Conservation (phyloP, 164 flowering plant genomes). For the Stephania yunnanensis region DNA sequence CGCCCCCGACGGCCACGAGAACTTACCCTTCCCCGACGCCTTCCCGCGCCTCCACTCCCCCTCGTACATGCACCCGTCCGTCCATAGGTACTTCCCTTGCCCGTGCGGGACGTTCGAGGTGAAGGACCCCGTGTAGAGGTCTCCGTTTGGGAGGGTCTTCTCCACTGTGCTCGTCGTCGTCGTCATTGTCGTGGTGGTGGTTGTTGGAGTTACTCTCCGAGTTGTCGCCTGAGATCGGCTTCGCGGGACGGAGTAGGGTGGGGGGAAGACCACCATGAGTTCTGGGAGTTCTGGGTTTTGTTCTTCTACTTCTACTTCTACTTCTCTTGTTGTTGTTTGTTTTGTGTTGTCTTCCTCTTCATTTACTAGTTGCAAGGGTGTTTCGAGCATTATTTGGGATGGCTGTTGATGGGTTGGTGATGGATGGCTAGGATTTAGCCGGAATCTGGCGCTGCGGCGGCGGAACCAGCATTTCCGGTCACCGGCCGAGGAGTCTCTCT, state of each 20-base stretch:
- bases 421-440: not conserved
- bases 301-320: constrained; percentile 14
- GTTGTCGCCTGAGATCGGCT: constrained; percentile 47
- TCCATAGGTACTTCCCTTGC: constrained; percentile 78
- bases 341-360: constrained; percentile 14
- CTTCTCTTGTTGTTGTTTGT: constrained; percentile 24
- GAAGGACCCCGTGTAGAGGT: constrained; percentile 69
- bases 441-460: not conserved
- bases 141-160: constrained; percentile 70
- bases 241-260: constrained; percentile 23
- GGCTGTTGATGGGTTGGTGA: not conserved
- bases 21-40: constrained; percentile 71
- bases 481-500: not conserved
- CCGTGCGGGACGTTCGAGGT: constrained; percentile 55
- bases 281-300: not conserved
- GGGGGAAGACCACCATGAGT: constrained; percentile 8
- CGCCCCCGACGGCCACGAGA: constrained; percentile 90
- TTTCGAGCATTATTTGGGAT: constrained; percentile 34
- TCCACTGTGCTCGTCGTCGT: constrained; percentile 24
- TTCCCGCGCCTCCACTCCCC: constrained; percentile 81
- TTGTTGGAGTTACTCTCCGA: constrained; percentile 47
- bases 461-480: constrained; percentile 24
- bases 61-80: constrained; percentile 84
- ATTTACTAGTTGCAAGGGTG: constrained; percentile 2
- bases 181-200: not conserved